Evolutionary conservation across 116 monocot species (phyloP), one percentile per base, ranked within the genome.

Genomic region (Dioscorea cayenensis): DNA sequence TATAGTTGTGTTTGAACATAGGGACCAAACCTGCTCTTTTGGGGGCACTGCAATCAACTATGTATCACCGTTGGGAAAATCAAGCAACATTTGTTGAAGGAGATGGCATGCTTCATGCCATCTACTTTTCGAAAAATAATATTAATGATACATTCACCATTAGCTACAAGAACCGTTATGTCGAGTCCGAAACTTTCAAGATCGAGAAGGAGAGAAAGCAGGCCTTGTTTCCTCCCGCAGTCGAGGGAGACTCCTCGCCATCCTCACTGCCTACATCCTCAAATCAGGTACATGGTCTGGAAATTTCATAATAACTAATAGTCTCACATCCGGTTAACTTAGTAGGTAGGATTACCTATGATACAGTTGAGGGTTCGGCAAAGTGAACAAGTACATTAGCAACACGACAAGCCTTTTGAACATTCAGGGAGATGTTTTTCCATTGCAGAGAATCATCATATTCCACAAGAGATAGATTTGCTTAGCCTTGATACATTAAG

Each of bases 291-390:
- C 16, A 13, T 23, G 22, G 25, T 28, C 6, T 21, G 25, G 6
- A 23, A 32, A 32, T 3, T 32, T 32, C 32, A 32, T 32, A 32
- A 32, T 32, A 1, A 32, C 32, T 32, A 32, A 32, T 23, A 21
- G 25, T 27, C 25, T 63, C 13, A 63, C 25, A 23, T 21, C 25
- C 25, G 10, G 25, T 36, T 28, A 36, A 19, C 11, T 6, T 22
- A 0, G 14, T 0, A 68, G n/a, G 0, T 14, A 43, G 7, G 11
- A 65, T 66, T 2, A n/a, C n/a, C 66, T 36, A 14, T 43, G 43
- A 43, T n/a, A n/a, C 76, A 88, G 88, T 37, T 84, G 36, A 82
- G 88, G 88, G 52, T 85, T 77, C 68, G 85, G 88, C 18, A 84
- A 79, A 50, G 36, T 61, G 21, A 60, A 28, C 69, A 84, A 88